Evolutionary conservation across 768 basidiomycete genomes (phyloP).

Genomic region (Leucosporidium yakuticum): DNA sequence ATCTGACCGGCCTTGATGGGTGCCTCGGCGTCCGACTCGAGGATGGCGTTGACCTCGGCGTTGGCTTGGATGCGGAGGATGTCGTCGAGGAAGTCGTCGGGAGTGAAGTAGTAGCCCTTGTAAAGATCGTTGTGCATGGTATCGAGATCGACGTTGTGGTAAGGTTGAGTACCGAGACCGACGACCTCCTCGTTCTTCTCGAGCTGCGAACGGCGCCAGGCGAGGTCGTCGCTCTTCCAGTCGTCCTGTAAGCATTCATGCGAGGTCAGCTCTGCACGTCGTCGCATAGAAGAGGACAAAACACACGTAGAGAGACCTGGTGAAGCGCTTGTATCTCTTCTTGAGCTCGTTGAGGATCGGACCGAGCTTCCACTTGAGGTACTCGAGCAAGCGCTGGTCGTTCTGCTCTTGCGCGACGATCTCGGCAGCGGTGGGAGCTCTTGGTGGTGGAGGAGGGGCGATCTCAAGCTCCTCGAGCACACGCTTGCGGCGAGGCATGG

Average conservation of each 20-base stretch:
- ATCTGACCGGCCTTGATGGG: slow-evolving; percentile 78
- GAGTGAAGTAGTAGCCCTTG: slow-evolving; percentile 76
- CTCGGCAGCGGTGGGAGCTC: slow-evolving; percentile 73
- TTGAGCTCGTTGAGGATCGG: slow-evolving; percentile 82
- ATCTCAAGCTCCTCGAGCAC: slow-evolving; percentile 77
- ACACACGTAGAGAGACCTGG: slow-evolving; percentile 49
- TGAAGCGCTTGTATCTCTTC: slow-evolving; percentile 86
- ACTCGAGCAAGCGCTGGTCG: slow-evolving; percentile 68
- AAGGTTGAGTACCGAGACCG: slow-evolving; percentile 35
- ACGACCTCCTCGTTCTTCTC: slow-evolving; percentile 10
- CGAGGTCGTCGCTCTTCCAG: slow-evolving; percentile 34
- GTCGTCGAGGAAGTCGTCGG: slow-evolving; percentile 75
- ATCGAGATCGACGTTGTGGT: slow-evolving; percentile 87
- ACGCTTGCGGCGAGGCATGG: slow-evolving; percentile 71
- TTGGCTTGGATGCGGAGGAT: slow-evolving; percentile 48
- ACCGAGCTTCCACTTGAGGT: slow-evolving; percentile 84
- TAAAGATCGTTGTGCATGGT: slow-evolving; percentile 79
- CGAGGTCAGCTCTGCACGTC: slow-evolving; percentile 39
- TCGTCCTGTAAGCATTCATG: slow-evolving; percentile 48
- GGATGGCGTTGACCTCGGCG: slow-evolving; percentile 68
- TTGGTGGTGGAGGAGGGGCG: slow-evolving; percentile 83
- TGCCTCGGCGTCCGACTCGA: slow-evolving; percentile 78
- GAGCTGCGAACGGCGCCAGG: slow-evolving; percentile 27
- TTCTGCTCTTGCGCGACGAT: slow-evolving; percentile 73
- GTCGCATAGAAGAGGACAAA: slow-evolving; percentile 20